Evolutionary conservation across 2,329 filamentous ascomycete genomes (phyloP), one percentile per base, ranked within the genome.

Genomic region (Claviceps paspali): DNA sequence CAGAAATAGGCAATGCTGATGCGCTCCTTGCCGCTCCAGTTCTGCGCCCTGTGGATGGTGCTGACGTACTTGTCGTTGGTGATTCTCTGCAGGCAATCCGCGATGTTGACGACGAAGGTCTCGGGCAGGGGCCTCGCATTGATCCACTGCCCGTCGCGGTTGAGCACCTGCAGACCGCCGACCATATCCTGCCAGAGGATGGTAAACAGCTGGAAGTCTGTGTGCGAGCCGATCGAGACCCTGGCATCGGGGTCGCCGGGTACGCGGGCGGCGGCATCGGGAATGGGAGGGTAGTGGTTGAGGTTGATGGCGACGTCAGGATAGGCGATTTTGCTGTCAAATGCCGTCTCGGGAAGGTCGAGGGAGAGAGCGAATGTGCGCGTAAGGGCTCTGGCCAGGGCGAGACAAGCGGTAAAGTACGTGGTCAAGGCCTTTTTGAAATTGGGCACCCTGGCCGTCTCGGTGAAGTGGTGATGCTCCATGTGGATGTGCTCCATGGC

Each of bases 291-390:
- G 42, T 61, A 61, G 41, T 60, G 61, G 41, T 65, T 65, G 32
- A 65, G 48, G 3, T 55, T 60, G 14, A 59, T 48, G 5, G 59
- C 52, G 6, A 57, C 59, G 24, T 62, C 70, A 0, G 73, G 73
- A 43, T 68, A 63, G 0, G 60, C 64, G 14, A 66, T 64, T 37
- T 71, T 65, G 3, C 54, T 53, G 41, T 76, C 70, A 47, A 76
- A 76, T 38, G 68, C 67, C 24, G 62, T 47, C 45, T 77, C 72
- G 0, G 63, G 59, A 3, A 76, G 54, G 9, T 63, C 61, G 2
- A 77, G 57, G 4, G 64, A 65, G 3, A 78, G 55, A 0, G 73
- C 71, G 45, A 78, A 73, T 6, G 64, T 53, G 4, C 59, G 56
- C 2, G 70, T 62, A 23, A 77, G 49, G 26, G 57, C 61, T 17